A percentile compares a stretch with the other conserved stretches of the same genome.
These are phyloP conservation scores for thale cress (Arabidopsis thaliana) DNA, from an alignment of 345 rosid species.

Conservation along the genomic window TAIR10.1 NC_003074.8:7348501-7349000, in stretches of 20 bases:
- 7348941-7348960: slow-evolving; percentile 92
- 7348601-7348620: slow-evolving; percentile 5
- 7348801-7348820: slow-evolving; percentile 55
- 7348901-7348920: slow-evolving; percentile 90
- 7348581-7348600: background rate
- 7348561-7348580: background rate
- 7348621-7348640: background rate
- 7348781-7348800: slow-evolving; percentile 78
- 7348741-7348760: slow-evolving; percentile 86
- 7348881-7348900: slow-evolving; percentile 85
- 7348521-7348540: background rate
- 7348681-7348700: slow-evolving; percentile 87
- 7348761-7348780: slow-evolving; percentile 71
- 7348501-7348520: slow-evolving; percentile 19
- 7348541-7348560: slow-evolving; percentile 5
- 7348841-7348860: background rate
- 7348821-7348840: background rate
- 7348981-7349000: slow-evolving; percentile 96
- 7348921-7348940: slow-evolving; percentile 83
- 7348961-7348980: slow-evolving; percentile 87
- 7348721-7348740: slow-evolving; percentile 94
- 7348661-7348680: slow-evolving; percentile 90
- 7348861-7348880: slow-evolving; percentile 33
- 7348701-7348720: slow-evolving; percentile 92
- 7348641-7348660: slow-evolving; percentile 93